Base-by-base conservation (phyloP, 2,329 filamentous ascomycete species). In the Alternaria sp. region DNA sequence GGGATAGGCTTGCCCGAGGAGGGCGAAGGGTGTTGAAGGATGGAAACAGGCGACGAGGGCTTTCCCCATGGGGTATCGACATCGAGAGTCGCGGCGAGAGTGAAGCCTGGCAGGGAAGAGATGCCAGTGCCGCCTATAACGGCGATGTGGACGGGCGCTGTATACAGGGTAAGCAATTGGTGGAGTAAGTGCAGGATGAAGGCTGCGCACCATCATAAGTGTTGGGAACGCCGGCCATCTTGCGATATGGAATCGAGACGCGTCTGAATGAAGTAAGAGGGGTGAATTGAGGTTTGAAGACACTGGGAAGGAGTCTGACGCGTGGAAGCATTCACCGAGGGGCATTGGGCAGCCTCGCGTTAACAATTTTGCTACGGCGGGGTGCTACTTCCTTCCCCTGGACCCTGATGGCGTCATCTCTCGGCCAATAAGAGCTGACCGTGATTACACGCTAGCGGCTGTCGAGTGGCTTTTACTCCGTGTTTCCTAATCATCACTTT, bases 11-110 rank as follows among this genome's bases (percentile, higher is more conserved):
- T 82, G 70, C 85, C 83, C 54, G 83, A 87, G 64, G 92, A 88
- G 44, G 90, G 88, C 69, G 91, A 91, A 66, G 88, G 86, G 85
- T 97, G 94, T 79, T 94, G 89, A 74, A 97, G 89, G 81, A 99
- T 94, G 67, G 89, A 87, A 81, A 99, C 94, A 22, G 88, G 87
- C 1, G 87, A 89, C 40, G 88, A 90, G 3, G 95, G 92, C 54
- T 83, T 79, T 72, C 95, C 95, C 95, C 95, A 99, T 32, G 95
- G 95, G 10, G 95, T 99, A 40, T 84, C 80, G 57, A 92, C 84
- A 71, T 89, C 89, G 70, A 99, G 83, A 28, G 87, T 86, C 27
- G 94, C 94, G 64, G 96, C 90, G 74, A 93, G 92, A 20, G 88
- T 90, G 85, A 95, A 98, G 80, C 91, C 90, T 28, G 93, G 90